Percentiles rank a stretch among this genome's conserved stretches.
These are phyloP conservation scores for Xylaria palmicola DNA, from an alignment of 495 filamentous ascomycete species.

Conservation along the genomic window DNA sequence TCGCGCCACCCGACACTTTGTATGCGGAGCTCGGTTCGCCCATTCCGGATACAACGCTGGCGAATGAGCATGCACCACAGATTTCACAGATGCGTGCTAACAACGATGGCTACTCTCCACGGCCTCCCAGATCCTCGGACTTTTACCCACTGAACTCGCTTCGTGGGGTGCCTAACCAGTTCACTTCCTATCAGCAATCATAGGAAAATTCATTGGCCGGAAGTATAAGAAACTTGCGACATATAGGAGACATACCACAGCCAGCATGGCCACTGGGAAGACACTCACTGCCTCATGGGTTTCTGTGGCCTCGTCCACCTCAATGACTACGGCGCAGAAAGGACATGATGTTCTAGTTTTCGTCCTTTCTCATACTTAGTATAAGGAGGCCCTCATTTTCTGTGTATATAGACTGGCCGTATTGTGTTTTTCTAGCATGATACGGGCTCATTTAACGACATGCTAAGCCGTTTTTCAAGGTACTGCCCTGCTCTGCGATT, in stretches of 20 bases:
- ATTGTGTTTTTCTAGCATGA: not conserved
- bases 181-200: conserved; percentile 23
- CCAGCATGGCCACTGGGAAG: not conserved
- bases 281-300: not conserved
- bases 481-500: not conserved
- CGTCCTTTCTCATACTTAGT: not conserved
- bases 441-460: not conserved
- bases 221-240: not conserved
- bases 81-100: not conserved
- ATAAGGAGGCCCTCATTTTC: not conserved
- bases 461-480: not conserved
- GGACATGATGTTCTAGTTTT: not conserved
- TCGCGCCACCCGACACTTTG: not conserved
- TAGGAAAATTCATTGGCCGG: conserved; percentile 18
- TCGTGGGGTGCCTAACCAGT: conserved; percentile 13
- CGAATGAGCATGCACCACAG: not conserved
- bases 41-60: not conserved
- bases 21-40: not conserved
- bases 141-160: conserved; percentile 20
- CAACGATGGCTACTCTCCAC: not conserved
- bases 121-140: conserved; percentile 16
- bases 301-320: not conserved
- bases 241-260: not conserved
- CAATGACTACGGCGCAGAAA: not conserved
- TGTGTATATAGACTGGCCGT: conserved; percentile 13